A percentile compares a stretch with the other conserved stretches of the same genome.
phyloP scores from a whole-genome alignment of 2,329 filamentous ascomycete species.

The Aspergillus spinulosporus region DNA sequence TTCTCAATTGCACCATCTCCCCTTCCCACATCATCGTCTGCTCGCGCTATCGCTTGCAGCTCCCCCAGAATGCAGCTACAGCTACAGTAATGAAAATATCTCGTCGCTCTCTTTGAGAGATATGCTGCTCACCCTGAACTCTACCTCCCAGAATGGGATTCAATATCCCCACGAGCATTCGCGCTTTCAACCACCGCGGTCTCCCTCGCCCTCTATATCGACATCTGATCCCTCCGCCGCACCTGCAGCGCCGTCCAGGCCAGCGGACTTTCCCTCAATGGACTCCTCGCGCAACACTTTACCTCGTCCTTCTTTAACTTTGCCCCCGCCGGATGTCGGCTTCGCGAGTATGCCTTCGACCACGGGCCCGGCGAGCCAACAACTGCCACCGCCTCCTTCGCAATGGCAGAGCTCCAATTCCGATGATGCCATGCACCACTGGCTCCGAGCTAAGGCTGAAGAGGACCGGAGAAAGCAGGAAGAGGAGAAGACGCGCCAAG shows the following conservation, averaged over 20 bases:
- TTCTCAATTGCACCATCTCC: not conserved
- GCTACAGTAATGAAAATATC: slow-evolving; percentile 11
- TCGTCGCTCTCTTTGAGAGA: slow-evolving; percentile 5
- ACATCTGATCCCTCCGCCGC: slow-evolving; percentile 31
- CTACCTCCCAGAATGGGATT: slow-evolving; percentile 49
- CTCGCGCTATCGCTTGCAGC: slow-evolving; percentile 6
- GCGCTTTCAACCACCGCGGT: slow-evolving; percentile 41
- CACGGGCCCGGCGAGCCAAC: slow-evolving; percentile 45
- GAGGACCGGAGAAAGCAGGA: slow-evolving; percentile 67
- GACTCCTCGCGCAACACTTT: slow-evolving; percentile 68
- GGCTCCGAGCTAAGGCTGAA: slow-evolving; percentile 70
- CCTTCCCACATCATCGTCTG: slow-evolving; percentile 1
- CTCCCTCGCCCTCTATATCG: slow-evolving; percentile 38
- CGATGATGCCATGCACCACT: slow-evolving; percentile 70
- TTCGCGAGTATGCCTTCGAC: slow-evolving; percentile 39
- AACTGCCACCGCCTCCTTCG: slow-evolving; percentile 62
- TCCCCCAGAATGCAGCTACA: slow-evolving; percentile 12
- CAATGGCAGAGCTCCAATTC: slow-evolving; percentile 65
- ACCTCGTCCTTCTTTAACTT: slow-evolving; percentile 66
- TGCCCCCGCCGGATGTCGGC: slow-evolving; percentile 48
- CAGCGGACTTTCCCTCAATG: slow-evolving; percentile 59
- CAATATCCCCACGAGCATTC: slow-evolving; percentile 53
- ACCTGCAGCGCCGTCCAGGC: slow-evolving; percentile 27
- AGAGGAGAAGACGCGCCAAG: slow-evolving; percentile 66
- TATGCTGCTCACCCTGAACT: slow-evolving; percentile 56